Evolutionary conservation across 768 basidiomycete species (phyloP).

Genomic region (Cyathus striatus): DNA sequence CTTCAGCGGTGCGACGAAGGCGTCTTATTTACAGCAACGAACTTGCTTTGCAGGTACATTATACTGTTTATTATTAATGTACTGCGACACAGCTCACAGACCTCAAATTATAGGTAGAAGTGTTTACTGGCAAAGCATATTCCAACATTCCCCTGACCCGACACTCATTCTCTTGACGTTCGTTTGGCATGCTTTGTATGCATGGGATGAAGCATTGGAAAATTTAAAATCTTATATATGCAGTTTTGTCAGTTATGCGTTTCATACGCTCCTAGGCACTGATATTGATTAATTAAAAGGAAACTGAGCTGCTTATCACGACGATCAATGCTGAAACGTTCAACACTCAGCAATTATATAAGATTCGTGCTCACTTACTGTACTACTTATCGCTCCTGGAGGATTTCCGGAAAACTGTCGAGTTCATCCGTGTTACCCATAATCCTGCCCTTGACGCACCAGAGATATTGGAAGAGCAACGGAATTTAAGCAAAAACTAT

Average conservation of each 20-base stretch:
- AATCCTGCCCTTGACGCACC: slow-evolving; percentile 40
- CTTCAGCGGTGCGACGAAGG: too few relatives aligned
- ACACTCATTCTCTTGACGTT: slow-evolving; percentile 49
- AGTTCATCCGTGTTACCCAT: slow-evolving; percentile 39
- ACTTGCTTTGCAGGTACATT: too few relatives aligned
- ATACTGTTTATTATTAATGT: too few relatives aligned
- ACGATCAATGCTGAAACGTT: too few relatives aligned
- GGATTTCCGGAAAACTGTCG: slow-evolving; percentile 46
- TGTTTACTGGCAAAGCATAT: slow-evolving; percentile 43
- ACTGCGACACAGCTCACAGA: too few relatives aligned
- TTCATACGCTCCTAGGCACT: neutral
- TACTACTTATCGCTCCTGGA: slow-evolving; percentile 49
- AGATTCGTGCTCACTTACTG: slow-evolving; percentile 52
- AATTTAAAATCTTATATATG: slow-evolving; percentile 45
- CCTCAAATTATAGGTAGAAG: slow-evolving; percentile 35
- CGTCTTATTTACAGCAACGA: too few relatives aligned
- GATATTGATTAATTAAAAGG: too few relatives aligned
- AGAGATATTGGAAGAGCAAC: neutral
- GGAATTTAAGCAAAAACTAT: slow-evolving; percentile 3
- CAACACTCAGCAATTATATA: slow-evolving; percentile 49
- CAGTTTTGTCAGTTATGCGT: slow-evolving; percentile 36
- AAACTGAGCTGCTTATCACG: too few relatives aligned
- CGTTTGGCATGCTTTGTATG: slow-evolving; percentile 56
- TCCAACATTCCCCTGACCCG: slow-evolving; percentile 36
- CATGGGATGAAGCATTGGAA: slow-evolving; percentile 58